Percentiles rank a stretch among this genome's conserved stretches.
phyloP scores from a whole-genome alignment of 192 early-diverging fungal species.

The Mortierella hygrophila region DNA sequence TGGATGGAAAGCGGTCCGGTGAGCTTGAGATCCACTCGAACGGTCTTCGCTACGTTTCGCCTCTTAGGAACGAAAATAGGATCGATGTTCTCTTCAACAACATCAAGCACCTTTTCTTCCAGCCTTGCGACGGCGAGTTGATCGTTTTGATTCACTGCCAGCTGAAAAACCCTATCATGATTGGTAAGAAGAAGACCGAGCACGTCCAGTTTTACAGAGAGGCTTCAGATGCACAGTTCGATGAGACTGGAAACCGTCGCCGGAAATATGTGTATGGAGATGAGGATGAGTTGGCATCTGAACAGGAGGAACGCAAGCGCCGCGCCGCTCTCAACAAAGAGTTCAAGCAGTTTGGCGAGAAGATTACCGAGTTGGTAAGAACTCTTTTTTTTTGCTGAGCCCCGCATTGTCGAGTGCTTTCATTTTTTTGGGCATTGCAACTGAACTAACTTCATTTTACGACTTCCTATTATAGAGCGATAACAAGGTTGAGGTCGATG shows the following conservation, averaged over 20 bases:
- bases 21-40: slow-evolving; percentile 97
- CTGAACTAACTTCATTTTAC: not conserved
- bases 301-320: slow-evolving; percentile 93
- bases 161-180: slow-evolving; percentile 96
- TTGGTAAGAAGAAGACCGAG: slow-evolving; percentile 98
- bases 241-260: slow-evolving; percentile 96
- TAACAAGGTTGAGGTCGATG: slow-evolving; percentile 88
- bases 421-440: not conserved
- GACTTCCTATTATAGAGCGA: slow-evolving; percentile 67
- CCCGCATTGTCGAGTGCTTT: not conserved
- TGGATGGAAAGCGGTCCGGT: slow-evolving; percentile 95
- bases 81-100: slow-evolving; percentile 96
- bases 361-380: slow-evolving; percentile 83
- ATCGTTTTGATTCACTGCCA: slow-evolving; percentile 96
- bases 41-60: slow-evolving; percentile 92
- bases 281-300: slow-evolving; percentile 97
- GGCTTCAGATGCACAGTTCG: slow-evolving; percentile 93
- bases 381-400: not conserved
- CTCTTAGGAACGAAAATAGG: slow-evolving; percentile 75
- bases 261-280: slow-evolving; percentile 93
- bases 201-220: slow-evolving; percentile 99
- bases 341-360: slow-evolving; percentile 93
- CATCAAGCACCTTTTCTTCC: slow-evolving; percentile 97
- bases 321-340: slow-evolving; percentile 91
- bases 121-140: slow-evolving; percentile 97